These are phyloP conservation scores for Hysterangium stoloniferum DNA, from an alignment of 768 basidiomycete genomes.

Conservation along the genomic window DNA sequence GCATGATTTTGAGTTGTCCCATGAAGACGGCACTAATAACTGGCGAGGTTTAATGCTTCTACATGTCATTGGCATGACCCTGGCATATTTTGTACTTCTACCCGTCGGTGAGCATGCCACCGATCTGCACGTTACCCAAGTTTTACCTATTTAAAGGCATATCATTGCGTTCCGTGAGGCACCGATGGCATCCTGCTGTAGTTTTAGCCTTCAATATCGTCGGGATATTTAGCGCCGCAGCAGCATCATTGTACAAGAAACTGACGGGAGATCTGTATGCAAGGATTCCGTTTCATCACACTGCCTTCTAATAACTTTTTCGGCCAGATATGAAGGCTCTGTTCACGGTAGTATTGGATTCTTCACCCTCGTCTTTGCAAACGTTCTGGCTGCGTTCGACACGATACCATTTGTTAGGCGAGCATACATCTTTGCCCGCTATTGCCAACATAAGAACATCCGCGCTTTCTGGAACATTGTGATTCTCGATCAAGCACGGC, in stretches of 20 bases:
- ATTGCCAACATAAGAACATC: constrained; percentile 27
- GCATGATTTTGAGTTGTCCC: constrained; percentile 56
- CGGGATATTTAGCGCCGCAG: constrained; percentile 53
- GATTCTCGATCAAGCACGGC: constrained; percentile 40
- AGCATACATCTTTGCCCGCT: constrained; percentile 37
- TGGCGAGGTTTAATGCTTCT: constrained; percentile 65
- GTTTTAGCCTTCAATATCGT: constrained; percentile 59
- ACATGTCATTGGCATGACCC: constrained; percentile 65
- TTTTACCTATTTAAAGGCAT: constrained; percentile 46
- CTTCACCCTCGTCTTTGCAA: constrained; percentile 37
- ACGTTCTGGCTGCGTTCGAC: constrained; percentile 46
- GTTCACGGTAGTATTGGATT: constrained; percentile 62
- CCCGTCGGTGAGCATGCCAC: constrained; percentile 55
- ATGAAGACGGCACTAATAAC: constrained; percentile 33
- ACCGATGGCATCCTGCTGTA: constrained; percentile 51
- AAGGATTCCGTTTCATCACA: too few relatives aligned
- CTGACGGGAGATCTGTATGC: constrained; percentile 77
- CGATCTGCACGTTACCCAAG: neutral
- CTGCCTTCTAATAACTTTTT: neutral
- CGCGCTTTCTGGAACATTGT: constrained; percentile 50
- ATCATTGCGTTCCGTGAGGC: constrained; percentile 68
- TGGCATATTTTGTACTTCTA: constrained; percentile 78
- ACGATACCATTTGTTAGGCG: constrained; percentile 44
- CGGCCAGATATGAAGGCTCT: constrained; percentile 32
- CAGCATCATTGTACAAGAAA: constrained; percentile 67